These are phyloP conservation scores for Hirschfeldia incana DNA, from an alignment of 345 rosid genomes.

Conservation along the genomic window DNA sequence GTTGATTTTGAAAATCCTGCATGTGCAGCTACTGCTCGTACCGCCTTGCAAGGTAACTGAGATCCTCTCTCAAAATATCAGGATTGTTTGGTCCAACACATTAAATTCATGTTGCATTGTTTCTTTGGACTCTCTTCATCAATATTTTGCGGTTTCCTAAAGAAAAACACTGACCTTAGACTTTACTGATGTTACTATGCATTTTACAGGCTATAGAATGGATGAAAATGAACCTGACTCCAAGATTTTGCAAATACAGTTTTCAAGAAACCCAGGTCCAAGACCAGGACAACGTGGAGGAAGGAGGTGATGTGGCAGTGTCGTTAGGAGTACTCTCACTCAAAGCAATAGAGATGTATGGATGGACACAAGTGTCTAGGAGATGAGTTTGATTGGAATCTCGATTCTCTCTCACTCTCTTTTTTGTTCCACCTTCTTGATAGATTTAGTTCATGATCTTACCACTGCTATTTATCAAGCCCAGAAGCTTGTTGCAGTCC, in stretches of 20 bases:
- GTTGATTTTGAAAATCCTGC: slow-evolving; percentile 81
- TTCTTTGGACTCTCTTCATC: slow-evolving; percentile 5
- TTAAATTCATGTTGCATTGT: not conserved
- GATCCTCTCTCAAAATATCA: not conserved
- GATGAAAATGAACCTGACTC: slow-evolving; percentile 76
- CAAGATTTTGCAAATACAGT: slow-evolving; percentile 64
- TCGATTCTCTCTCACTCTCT: not conserved
- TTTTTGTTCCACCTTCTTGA: not conserved
- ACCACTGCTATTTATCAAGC: not conserved
- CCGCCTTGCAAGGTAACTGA: slow-evolving; percentile 78
- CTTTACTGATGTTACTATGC: not conserved
- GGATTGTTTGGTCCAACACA: not conserved
- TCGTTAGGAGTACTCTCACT: slow-evolving; percentile 13
- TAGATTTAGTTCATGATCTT: slow-evolving; percentile 20
- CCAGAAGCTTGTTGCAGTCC: not conserved
- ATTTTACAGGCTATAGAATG: slow-evolving; percentile 65
- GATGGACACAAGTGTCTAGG: slow-evolving; percentile 4
- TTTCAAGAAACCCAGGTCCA: slow-evolving; percentile 73
- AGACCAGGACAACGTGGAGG: slow-evolving; percentile 63
- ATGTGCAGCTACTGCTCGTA: slow-evolving; percentile 91
- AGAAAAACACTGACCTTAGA: not conserved
- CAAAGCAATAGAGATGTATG: slow-evolving; percentile 21
- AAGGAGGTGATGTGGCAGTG: slow-evolving; percentile 49
- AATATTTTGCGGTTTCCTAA: not conserved
- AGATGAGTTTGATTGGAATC: slow-evolving; percentile 16